Percentiles rank a stretch among this genome's conserved stretches.
phyloP scores from a whole-genome alignment of 129 eudicot species.

The Flaveria brownii region DNA sequence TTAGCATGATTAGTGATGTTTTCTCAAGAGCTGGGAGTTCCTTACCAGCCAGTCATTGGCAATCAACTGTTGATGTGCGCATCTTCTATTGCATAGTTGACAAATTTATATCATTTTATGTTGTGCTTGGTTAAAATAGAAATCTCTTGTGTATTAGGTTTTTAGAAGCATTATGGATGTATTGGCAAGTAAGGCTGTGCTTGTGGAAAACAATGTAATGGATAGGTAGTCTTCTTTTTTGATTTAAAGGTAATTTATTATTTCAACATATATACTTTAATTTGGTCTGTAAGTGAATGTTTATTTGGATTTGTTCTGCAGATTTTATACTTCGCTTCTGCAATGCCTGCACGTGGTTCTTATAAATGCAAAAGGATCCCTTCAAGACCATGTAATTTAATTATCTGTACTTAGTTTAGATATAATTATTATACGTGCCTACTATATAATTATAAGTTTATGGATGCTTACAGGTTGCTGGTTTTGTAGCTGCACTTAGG shows the following conservation, averaged over 20 bases:
- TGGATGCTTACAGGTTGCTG: conserved; percentile 62
- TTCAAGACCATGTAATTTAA: conserved; percentile 69
- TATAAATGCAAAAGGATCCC: conserved; percentile 65
- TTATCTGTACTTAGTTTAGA: conserved; percentile 10
- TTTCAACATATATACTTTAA: background rate
- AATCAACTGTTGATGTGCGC: conserved; percentile 67
- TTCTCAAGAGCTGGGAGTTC: conserved; percentile 65
- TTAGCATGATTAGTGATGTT: conserved; percentile 75
- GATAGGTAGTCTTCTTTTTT: conserved; percentile 51
- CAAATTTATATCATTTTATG: background rate
- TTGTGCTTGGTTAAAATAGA: background rate
- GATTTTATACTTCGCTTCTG: conserved; percentile 76
- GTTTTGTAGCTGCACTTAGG: conserved; percentile 75
- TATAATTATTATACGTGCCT: background rate
- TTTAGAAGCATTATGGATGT: conserved; percentile 67
- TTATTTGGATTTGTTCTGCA: conserved; percentile 34
- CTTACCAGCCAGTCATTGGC: conserved; percentile 61
- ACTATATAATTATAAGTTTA: conserved; percentile 1
- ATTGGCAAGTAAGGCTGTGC: conserved; percentile 57
- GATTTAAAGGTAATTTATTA: conserved; percentile 17
- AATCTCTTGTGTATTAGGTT: conserved; percentile 41
- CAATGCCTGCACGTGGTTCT: conserved; percentile 86
- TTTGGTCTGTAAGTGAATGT: conserved; percentile 15
- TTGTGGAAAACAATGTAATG: conserved; percentile 59
- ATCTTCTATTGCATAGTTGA: conserved; percentile 10